A percentile compares a stretch with the other conserved stretches of the same genome.
phyloP scores from a whole-genome alignment of 2,329 filamentous ascomycete genomes.

The Drechslerella stenobrocha region DNA sequence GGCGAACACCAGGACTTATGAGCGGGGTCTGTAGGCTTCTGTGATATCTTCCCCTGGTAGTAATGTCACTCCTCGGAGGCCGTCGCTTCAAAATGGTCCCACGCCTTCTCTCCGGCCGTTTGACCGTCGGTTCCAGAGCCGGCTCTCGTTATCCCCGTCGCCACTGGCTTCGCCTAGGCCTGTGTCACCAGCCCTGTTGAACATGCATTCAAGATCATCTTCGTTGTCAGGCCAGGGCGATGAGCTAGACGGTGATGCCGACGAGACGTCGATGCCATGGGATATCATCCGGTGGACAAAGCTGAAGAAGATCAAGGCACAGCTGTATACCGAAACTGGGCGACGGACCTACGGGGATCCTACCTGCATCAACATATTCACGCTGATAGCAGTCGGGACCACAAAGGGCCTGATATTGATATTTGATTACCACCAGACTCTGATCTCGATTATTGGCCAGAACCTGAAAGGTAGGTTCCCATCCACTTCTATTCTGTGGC shows the following conservation, averaged over 20 bases:
- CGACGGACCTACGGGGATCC: conserved; percentile 89
- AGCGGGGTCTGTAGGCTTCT: conserved; percentile 61
- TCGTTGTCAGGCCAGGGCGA: conserved; percentile 72
- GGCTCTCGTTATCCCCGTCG: conserved; percentile 66
- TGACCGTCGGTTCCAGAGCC: conserved; percentile 89
- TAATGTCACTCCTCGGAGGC: conserved; percentile 69
- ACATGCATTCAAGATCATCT: conserved; percentile 75
- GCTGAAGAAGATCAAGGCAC: conserved; percentile 81
- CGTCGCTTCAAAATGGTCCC: conserved; percentile 61
- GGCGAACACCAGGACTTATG: conserved; percentile 13
- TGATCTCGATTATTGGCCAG: conserved; percentile 90
- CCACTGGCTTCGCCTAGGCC: conserved; percentile 65
- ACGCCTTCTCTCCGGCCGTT: conserved; percentile 88
- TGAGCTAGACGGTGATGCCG: conserved; percentile 66
- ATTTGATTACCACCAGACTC: conserved; percentile 95
- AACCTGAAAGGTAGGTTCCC: conserved; percentile 74
- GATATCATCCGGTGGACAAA: conserved; percentile 97
- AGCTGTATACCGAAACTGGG: conserved; percentile 89
- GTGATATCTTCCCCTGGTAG: conserved; percentile 70
- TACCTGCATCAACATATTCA: conserved; percentile 85
- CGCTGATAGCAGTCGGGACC: conserved; percentile 85
- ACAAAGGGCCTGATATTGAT: conserved; percentile 91
- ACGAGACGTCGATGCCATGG: conserved; percentile 81
- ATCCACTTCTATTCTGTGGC: conserved; percentile 11
- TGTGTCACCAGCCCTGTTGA: conserved; percentile 75